phyloP scores from a whole-genome alignment of 2,329 filamentous ascomycete genomes.

The Ophiostoma novo-ulmi region DNA sequence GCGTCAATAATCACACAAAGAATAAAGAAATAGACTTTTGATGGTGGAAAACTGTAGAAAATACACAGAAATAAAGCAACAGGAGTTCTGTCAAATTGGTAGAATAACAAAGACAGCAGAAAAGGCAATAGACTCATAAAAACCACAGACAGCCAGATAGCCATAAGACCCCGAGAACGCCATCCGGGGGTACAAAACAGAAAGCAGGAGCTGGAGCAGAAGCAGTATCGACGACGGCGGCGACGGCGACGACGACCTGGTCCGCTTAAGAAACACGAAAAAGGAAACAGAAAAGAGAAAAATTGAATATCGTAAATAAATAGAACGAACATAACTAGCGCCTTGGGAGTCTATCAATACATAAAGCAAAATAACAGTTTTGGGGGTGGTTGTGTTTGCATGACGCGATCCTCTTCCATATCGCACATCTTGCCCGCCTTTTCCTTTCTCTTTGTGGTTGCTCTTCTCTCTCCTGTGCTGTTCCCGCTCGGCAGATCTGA shows the following conservation, averaged over 20 bases:
- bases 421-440: not conserved
- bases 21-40: not conserved
- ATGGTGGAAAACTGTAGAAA: not conserved
- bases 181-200: not conserved
- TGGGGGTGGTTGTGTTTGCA: not conserved
- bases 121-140: too few species aligned
- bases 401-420: not conserved
- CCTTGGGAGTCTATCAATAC: conserved; percentile 16
- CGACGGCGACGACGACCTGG: not conserved
- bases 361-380: conserved; percentile 14
- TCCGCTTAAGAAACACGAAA: not conserved
- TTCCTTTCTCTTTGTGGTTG: not conserved
- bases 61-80: not conserved
- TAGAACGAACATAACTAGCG: conserved; percentile 16
- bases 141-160: not conserved
- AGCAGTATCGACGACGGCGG: too few species aligned
- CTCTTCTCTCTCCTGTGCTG: conserved; percentile 5
- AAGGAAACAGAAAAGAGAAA: not conserved
- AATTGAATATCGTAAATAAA: conserved; percentile 9
- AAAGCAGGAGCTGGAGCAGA: not conserved
- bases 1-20: not conserved
- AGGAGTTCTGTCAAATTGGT: not conserved
- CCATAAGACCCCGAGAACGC: not conserved
- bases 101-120: not conserved
- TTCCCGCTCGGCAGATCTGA: not conserved